These are phyloP conservation scores for Hysterangium stoloniferum DNA, from an alignment of 768 basidiomycete genomes.

Conservation along the genomic window DNA sequence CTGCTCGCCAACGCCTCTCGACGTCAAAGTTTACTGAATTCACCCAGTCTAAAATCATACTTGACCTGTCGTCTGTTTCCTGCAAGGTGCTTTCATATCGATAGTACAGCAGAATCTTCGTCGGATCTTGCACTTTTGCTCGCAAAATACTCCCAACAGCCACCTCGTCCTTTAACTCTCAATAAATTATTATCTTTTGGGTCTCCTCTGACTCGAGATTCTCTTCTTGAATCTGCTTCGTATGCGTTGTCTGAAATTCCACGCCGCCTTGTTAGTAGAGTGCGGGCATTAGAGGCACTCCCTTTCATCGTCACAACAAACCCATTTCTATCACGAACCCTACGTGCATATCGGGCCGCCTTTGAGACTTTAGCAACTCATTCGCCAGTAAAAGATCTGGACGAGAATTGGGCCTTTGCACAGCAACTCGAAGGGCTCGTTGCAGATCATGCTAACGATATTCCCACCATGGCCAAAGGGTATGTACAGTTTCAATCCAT, in stretches of 20 bases:
- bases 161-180: slow-evolving; percentile 64
- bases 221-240: slow-evolving; percentile 64
- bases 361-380: slow-evolving; percentile 65
- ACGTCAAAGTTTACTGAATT: no score
- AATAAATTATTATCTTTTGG: slow-evolving; percentile 69
- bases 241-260: slow-evolving; percentile 75
- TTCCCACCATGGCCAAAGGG: slow-evolving; percentile 90
- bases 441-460: slow-evolving; percentile 74
- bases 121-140: slow-evolving; percentile 52
- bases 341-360: slow-evolving; percentile 60
- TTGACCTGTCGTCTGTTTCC: neutral
- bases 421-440: slow-evolving; percentile 65
- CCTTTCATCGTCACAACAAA: slow-evolving; percentile 89
- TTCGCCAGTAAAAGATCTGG: slow-evolving; percentile 53
- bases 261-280: slow-evolving; percentile 64
- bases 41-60: no score
- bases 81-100: slow-evolving; percentile 7
- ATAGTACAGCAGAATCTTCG: slow-evolving; percentile 20
- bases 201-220: slow-evolving; percentile 60
- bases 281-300: slow-evolving; percentile 63
- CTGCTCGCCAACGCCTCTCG: no score
- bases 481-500: slow-evolving; percentile 21
- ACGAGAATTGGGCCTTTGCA: slow-evolving; percentile 64
- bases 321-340: slow-evolving; percentile 69
- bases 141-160: slow-evolving; percentile 52